Evolutionary conservation across 192 early-diverging fungal species (phyloP), one percentile per base, ranked within the genome.

Genomic region (Coemansia sp.): DNA sequence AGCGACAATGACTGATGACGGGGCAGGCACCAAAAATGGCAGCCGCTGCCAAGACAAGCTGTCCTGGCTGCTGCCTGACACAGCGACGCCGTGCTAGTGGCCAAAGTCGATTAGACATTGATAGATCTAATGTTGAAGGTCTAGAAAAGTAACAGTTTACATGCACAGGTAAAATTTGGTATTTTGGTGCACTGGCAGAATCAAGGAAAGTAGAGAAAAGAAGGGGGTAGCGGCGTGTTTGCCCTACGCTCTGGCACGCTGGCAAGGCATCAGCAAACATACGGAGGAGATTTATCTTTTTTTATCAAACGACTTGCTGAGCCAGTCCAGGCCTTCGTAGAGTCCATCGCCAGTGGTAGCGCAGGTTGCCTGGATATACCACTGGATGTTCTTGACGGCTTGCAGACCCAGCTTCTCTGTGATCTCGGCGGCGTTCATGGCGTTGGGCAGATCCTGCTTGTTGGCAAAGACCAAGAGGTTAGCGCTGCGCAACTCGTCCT

Each of bases 401-500:
- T 89, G 90, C 70, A 97, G 89, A 40, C 94, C 91, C 46, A 98
- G 90, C 86, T 94, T 93, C 73, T 97, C 95, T 54, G 91, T 94
- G 77, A 98, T 93, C 82, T 97, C 94, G 62, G 90, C 88, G 67
- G 93, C 91, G 74, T 87, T 92, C 93, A 98, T 95, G 74, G 97
- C 94, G 84, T 94, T 94, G 69, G 94, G 94, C 68, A 97, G 83
- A 89, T 99, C 97, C 81, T 99, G 97, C 88, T 99, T 99, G 90
- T 99, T 99, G 84, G 96, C 95, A 85, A 98, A 95, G 29, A 99
- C 93, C 48, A 99, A 79, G 51, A 99, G 84, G 64, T 91, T 84
- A 35, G 93, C 95, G 67, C 93, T 90, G 79, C 92, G 91, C 61
- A 98, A 90, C 84, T 97, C 95, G 78, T 95, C 93, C 84, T 97